Base-by-base conservation (phyloP, 1,139 yeast species). In the Geotrichum armillariae region DNA sequence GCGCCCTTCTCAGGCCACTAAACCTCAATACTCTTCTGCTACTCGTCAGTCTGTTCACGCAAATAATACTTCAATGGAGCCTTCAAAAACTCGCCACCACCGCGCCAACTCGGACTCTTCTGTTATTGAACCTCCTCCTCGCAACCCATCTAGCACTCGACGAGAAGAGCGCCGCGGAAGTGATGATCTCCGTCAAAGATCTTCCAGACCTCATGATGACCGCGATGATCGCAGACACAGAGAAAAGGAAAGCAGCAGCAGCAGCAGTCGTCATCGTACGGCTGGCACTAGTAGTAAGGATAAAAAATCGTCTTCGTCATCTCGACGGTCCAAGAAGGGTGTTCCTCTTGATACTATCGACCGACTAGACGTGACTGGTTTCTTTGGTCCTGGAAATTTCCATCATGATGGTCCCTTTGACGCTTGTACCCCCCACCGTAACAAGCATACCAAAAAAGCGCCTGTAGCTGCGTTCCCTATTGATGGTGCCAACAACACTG, bases 391-490 rank as follows among this genome's bases (percentile, higher is more conserved):
- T 38, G 86, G 87, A 22, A 42, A 44, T 21, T 93, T 93, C 76
- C 99, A 93, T 68, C 99, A 93, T 67, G 99, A 93, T 69, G 99
- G 99, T 11, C 99, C 99, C 16, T 93, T 93, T 67, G 99, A 93
- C 68, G 99, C 99, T 1, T 91, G 98, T 69, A 87, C 95, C 4
- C 98, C 99, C 6, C 96, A 88, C 68, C 83, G 98, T 67, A 93
- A 93, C 71, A 87, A 86, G 70, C 79, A 85, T 65, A 73, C 73
- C 29, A 58, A 60, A 43, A 83, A 80, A 40, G 95, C 97, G 0
- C 99, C 99, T 2, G 96, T 93, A 21, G 76, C 82, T 73, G 99
- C 99, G 0, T 93, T 90, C 75, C 96, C 97, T 2, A 86, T 78
- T 5, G 95, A 91, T 69, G 97, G 98, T 0, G 96, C 98, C 55